Evolutionary conservation across 495 filamentous ascomycete species (phyloP).

Genomic region (Tirmania nivea): DNA sequence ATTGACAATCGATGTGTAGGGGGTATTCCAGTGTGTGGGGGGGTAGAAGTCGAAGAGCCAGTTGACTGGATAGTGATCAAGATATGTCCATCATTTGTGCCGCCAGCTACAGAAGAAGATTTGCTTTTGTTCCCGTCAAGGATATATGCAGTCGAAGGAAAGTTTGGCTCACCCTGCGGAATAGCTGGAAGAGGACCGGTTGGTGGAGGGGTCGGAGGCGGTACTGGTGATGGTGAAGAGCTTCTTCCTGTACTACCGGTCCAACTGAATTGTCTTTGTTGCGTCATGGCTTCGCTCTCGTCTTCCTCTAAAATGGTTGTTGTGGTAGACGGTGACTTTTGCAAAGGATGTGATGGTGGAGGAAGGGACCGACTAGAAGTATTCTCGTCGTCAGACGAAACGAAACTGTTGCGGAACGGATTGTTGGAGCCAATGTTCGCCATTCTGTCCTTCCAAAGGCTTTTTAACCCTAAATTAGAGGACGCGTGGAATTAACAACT

Average conservation of each 20-base stretch:
- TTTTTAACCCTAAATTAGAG: too few relatives aligned
- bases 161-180: not conserved
- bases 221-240: not conserved
- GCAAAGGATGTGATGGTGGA: not conserved
- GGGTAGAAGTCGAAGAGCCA: not conserved
- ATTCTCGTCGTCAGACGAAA: not conserved
- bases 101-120: not conserved
- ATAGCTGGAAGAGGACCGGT: not conserved
- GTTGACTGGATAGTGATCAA: not conserved
- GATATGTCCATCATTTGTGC: not conserved
- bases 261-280: not conserved
- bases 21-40: not conserved
- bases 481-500: too few relatives aligned
- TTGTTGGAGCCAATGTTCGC: not conserved
- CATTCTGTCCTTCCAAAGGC: too few relatives aligned
- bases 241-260: not conserved
- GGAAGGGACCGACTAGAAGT: not conserved
- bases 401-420: not conserved
- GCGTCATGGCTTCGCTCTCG: not conserved
- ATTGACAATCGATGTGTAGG: not conserved
- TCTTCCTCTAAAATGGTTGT: not conserved
- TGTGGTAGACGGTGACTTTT: not conserved
- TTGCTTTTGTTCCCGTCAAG: not conserved
- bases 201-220: not conserved
- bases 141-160: not conserved